Percentiles rank a stretch among this genome's conserved stretches.
phyloP scores from a whole-genome alignment of 306 rosid species.

The Delonix regia region DNA sequence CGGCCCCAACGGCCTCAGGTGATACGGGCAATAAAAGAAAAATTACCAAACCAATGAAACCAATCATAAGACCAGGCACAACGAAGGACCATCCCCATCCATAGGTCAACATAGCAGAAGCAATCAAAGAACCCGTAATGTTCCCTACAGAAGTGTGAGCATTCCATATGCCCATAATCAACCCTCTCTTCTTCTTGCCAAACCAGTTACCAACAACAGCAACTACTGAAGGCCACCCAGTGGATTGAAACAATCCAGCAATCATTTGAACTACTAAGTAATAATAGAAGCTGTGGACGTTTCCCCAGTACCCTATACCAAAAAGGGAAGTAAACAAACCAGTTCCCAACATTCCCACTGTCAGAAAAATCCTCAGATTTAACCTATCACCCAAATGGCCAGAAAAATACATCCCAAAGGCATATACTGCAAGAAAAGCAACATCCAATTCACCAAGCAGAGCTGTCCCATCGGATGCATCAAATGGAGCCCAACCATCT shows the following conservation, averaged over 20 bases:
- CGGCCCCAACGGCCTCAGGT: conserved; percentile 73
- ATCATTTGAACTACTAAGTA: conserved; percentile 73
- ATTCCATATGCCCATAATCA: conserved; percentile 99
- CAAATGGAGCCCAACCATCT: conserved; percentile 92
- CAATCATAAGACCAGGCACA: conserved; percentile 74
- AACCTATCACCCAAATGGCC: conserved; percentile 89
- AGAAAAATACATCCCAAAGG: conserved; percentile 94
- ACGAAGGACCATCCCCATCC: conserved; percentile 99
- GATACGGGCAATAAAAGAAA: conserved; percentile 70
- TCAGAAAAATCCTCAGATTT: conserved; percentile 78
- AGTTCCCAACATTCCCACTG: conserved; percentile 94
- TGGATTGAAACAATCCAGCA: conserved; percentile 95
- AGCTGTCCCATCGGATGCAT: conserved; percentile 76
- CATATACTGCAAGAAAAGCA: conserved; percentile 87
- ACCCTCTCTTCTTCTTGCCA: conserved; percentile 94
- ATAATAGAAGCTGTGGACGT: conserved; percentile 73
- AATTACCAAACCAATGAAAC: conserved; percentile 63
- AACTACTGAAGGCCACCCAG: conserved; percentile 98
- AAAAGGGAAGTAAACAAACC: conserved; percentile 81
- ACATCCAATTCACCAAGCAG: conserved; percentile 90
- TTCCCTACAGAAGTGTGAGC: conserved; percentile 97
- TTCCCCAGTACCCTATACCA: conserved; percentile 89
- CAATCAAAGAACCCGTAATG: conserved; percentile 86
- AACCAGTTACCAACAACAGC: conserved; percentile 97
- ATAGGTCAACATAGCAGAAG: conserved; percentile 77